Evolutionary conservation across 1,284 basidiomycete species (phyloP), one percentile per base, ranked within the genome.

Genomic region (Coriolopsis trogii): DNA sequence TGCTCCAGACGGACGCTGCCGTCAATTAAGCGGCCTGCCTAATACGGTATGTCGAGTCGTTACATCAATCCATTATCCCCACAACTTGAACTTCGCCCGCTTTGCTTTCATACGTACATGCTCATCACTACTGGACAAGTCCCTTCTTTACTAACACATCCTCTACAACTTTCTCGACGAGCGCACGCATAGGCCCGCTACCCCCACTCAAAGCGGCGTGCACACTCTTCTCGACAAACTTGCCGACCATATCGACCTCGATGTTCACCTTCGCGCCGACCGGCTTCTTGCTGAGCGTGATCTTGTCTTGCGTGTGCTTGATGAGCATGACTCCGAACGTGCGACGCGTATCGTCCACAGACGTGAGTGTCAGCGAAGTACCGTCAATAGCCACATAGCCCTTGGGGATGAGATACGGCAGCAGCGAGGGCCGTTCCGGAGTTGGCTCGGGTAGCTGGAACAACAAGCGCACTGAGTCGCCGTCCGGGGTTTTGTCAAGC

Each of bases 301-400:
- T 90, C 72, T 89, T 93, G 62, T 86, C 76, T 66, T 97, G 94
- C 26, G 94, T 97, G 70, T 99, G 95, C 55, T 86, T 85, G 70
- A 99, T 97, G 55, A 99, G 82, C 91, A 98, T 98, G 56, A 99
- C 83, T 30, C 88, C 87, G 68, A 99, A 97, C 43, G 76, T 82
- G n/a, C 82, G 69, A 42, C 76, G 66, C 12, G 69, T 66, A 63
- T 95, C 91, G 64, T 92, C 75, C 23, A 98, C 93, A 30, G 77
- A 76, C 0, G 95, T 98, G 58, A 99, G 67, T 0, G 96, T 99
- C 41, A 99, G 77, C 2, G 94, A 97, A 2, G 95, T 85, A 18
- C 97, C 96, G 69, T 99, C 96, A 58, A 99, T 85, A 9, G 95
- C 87, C 49, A 99, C 80, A 70, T 95, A 99, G 44, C 96, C 96